These are phyloP conservation scores for Termitomyces sp. DNA, from an alignment of 768 basidiomycete species.

Conservation along the genomic window DNA sequence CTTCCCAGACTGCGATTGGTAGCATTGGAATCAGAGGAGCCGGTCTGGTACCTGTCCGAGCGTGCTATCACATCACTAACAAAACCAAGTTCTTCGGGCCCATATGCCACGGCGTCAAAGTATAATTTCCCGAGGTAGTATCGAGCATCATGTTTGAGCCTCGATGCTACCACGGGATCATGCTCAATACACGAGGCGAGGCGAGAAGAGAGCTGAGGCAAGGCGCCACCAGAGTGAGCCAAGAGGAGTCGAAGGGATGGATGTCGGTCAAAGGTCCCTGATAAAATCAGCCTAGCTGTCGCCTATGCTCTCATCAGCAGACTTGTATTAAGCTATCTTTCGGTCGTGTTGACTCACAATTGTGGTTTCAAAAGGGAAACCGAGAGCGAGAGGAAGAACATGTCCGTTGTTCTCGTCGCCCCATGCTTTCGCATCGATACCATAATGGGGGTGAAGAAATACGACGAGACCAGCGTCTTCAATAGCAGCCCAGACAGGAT, in stretches of 20 bases:
- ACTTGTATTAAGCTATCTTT: neutral
- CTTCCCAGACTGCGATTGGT: conserved; percentile 47
- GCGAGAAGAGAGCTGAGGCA: conserved; percentile 81
- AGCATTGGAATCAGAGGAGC: conserved; percentile 25
- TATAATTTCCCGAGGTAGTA: conserved; percentile 80
- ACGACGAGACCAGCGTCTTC: conserved; percentile 66
- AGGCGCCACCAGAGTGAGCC: conserved; percentile 84
- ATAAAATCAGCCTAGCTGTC: conserved; percentile 74
- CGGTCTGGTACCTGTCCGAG: conserved; percentile 43
- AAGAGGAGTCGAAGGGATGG: conserved; percentile 74
- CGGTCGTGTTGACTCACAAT: conserved; percentile 48
- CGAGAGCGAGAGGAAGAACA: conserved; percentile 81
- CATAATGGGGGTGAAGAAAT: conserved; percentile 88
- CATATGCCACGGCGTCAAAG: conserved; percentile 88
- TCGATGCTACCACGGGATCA: conserved; percentile 73
- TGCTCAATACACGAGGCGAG: conserved; percentile 83
- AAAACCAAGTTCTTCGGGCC: conserved; percentile 79
- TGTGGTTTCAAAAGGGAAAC: conserved; percentile 91
- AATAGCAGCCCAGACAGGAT: conserved; percentile 81
- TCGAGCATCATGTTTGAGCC: conserved; percentile 78
- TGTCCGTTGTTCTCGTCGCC: conserved; percentile 81
- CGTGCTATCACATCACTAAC: conserved; percentile 69
- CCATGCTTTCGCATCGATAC: conserved; percentile 70
- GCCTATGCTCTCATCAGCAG: conserved; percentile 38
- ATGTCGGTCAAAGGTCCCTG: conserved; percentile 78